Conservation (phyloP, 2,329 filamentous ascomycete genomes). For the Aureobasidium sp. region DNA sequence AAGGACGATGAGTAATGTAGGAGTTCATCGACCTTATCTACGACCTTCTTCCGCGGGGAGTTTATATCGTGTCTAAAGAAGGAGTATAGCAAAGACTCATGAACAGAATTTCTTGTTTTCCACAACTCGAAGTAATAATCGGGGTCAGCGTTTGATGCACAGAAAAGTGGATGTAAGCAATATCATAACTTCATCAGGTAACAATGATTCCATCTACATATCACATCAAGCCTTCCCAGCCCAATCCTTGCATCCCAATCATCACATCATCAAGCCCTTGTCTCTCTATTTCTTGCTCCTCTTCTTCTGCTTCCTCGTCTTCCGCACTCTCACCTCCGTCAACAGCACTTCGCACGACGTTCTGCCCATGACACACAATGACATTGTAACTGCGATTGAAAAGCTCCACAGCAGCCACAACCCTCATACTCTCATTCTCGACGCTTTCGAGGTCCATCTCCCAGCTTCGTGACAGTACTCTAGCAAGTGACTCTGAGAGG, state of each 20-base stretch:
- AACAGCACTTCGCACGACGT: neutral
- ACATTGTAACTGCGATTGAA: neutral
- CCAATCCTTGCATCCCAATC: neutral
- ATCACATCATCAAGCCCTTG: neutral
- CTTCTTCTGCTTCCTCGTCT: neutral
- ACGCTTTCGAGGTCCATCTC: neutral
- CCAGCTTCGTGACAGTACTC: neutral
- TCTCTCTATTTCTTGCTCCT: neutral
- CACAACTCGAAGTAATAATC: no score
- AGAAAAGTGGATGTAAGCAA: neutral
- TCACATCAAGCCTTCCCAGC: neutral
- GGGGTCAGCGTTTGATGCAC: no score
- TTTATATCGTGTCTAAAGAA: no score
- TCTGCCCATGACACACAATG: neutral
- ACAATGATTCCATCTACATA: neutral
- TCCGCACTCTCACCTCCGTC: neutral
- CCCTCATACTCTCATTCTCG: neutral
- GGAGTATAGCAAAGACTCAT: no score
- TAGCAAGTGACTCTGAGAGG: neutral
- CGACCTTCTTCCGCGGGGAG: no score
- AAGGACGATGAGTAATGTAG: no score
- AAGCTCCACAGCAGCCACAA: neutral
- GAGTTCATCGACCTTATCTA: no score
- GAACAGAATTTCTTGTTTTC: no score
- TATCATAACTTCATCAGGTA: neutral